Base-by-base conservation (phyloP, 208 protist species). In the Leishmania lainsoni region DNA sequence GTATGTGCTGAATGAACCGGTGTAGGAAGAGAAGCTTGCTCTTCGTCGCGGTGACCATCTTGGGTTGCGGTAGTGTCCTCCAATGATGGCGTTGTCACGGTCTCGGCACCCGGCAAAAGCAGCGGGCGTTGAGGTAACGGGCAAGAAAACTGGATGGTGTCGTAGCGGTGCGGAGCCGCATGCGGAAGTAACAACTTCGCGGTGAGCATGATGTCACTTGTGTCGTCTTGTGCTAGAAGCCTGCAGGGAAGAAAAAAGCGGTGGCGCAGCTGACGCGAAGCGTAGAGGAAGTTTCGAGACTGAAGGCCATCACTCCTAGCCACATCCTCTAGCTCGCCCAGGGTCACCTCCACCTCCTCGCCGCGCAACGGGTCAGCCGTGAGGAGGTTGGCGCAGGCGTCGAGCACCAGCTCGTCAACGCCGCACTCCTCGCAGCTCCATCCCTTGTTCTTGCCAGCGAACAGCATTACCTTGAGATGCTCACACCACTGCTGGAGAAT, bases 401-500 rank as follows among this genome's bases (percentile, higher is more conserved):
- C 86, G 12, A 92, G 80, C 56, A 97, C 90, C 51, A 88, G 80
- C 54, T 97, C 90, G 69, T 97, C 92, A n/a, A 93, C 74, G 35
- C 93, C 93, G 58, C 93, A 94, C 58, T 89, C 85, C 65, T 89
- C 85, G 73, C 89, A 80, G 54, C 74, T 83, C 92, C 93, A 97
- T 22, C 32, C 65, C 76, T 85, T 90, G 4, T 68, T 81, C 39
- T 85, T 90, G 32, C 87, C 87, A 9, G 93, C 94, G 49, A 52
- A 73, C 56, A 95, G 71, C 87, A 97, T 89, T 83, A 92, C 89
- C 51, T 90, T 86, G 8, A 97, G 76, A 77, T 97, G 92, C 81
- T 95, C 92, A 45, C 89, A 93, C 94, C 94, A 97, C 85, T 92
- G 90, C 45, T 85, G 69, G 29, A 96, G 84, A 52, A 95, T 84